Percentiles rank a stretch among this genome's conserved stretches.
phyloP scores from a whole-genome alignment of 192 early-diverging fungal genomes.

The Gaertneriomyces semiglobifer region DNA sequence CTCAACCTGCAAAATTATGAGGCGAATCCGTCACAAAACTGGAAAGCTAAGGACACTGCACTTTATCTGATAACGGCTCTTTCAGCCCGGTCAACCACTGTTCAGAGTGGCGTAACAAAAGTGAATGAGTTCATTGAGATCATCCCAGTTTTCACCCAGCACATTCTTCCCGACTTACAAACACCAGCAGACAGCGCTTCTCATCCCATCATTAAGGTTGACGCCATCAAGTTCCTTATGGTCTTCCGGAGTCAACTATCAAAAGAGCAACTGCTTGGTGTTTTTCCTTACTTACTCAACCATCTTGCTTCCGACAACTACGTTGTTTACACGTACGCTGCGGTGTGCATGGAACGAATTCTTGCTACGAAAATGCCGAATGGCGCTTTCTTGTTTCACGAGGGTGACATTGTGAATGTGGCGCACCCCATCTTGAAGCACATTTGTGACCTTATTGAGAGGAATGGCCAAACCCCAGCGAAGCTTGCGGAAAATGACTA shows the following conservation, averaged over 20 bases:
- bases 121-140: constrained; percentile 82
- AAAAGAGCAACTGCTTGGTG: constrained; percentile 69
- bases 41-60: constrained; percentile 96
- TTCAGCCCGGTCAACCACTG: constrained; percentile 71
- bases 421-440: constrained; percentile 65
- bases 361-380: constrained; percentile 65
- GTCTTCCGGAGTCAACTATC: constrained; percentile 92
- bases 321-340: constrained; percentile 88
- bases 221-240: constrained; percentile 90
- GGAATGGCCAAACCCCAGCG: constrained; percentile 68
- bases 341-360: constrained; percentile 87
- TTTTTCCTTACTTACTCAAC: constrained; percentile 72
- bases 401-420: constrained; percentile 67
- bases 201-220: constrained; percentile 88
- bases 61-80: constrained; percentile 88
- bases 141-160: constrained; percentile 73
- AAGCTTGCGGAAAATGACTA: constrained; percentile 97
- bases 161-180: constrained; percentile 83
- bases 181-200: constrained; percentile 59
- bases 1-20: constrained; percentile 57
- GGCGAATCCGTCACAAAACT: constrained; percentile 64
- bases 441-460: constrained; percentile 75
- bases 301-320: constrained; percentile 79
- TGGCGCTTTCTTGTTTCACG: constrained; percentile 50
- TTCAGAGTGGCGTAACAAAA: constrained; percentile 74